These are phyloP conservation scores for Xenoacremonium recifei DNA, from an alignment of 2,329 filamentous ascomycete genomes.

Conservation along the genomic window DNA sequence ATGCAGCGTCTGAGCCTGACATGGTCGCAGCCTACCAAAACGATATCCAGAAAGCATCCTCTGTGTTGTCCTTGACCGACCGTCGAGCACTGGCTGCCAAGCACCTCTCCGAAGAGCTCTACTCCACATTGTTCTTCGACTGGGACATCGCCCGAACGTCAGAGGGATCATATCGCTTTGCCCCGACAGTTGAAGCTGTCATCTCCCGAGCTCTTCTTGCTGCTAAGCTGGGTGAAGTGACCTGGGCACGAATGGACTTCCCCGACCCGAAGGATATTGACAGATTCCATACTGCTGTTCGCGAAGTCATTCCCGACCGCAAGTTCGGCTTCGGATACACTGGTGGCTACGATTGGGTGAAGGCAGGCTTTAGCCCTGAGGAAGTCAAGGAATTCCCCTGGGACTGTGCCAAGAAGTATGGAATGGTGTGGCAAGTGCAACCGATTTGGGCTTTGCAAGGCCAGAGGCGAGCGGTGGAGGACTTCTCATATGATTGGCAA, in stretches of 20 bases:
- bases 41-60: too few species aligned
- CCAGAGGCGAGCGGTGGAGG: conserved; percentile 29
- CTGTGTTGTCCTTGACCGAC: too few species aligned
- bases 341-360: conserved; percentile 33
- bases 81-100: too few species aligned
- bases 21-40: too few species aligned
- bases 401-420: conserved; percentile 35
- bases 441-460: conserved; percentile 37
- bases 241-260: conserved; percentile 34
- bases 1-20: too few species aligned
- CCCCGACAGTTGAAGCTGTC: conserved; percentile 29
- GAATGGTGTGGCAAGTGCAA: conserved; percentile 40
- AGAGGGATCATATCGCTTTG: conserved; percentile 34
- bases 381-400: conserved; percentile 29
- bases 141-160: conserved; percentile 35
- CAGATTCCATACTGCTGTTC: conserved; percentile 34
- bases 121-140: conserved; percentile 32
- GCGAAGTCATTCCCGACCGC: conserved; percentile 32
- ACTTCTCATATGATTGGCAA: conserved; percentile 32
- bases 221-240: conserved; percentile 35
- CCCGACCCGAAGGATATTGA: conserved; percentile 36
- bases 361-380: conserved; percentile 31
- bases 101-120: too few species aligned
- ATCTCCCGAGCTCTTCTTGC: conserved; percentile 31
- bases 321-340: conserved; percentile 39